phyloP scores from a whole-genome alignment of 2,329 filamentous ascomycete species.

The Aspergillus hiratsukae region DNA sequence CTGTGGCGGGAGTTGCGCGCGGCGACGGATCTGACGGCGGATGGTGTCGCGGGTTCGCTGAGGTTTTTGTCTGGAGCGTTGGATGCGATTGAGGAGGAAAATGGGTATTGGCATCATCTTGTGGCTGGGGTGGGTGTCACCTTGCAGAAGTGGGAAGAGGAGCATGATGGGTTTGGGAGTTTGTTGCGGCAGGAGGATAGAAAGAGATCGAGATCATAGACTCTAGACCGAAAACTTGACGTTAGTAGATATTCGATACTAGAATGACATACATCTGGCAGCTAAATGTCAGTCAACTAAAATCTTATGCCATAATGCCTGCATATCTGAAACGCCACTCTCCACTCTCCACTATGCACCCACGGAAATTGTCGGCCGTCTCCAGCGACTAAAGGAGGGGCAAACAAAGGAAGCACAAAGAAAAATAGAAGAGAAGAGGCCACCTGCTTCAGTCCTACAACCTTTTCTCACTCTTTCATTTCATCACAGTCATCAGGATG shows the following conservation, averaged over 20 bases:
- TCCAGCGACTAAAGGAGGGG: not conserved
- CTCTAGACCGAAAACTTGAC: not conserved
- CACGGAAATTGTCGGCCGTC: not conserved
- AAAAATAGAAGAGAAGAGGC: too few species aligned
- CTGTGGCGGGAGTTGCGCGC: not conserved
- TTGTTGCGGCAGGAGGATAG: not conserved
- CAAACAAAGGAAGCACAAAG: not conserved
- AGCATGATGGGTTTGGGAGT: not conserved
- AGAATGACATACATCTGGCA: too few species aligned
- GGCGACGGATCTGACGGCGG: not conserved
- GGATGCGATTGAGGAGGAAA: not conserved
- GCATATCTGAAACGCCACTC: not conserved
- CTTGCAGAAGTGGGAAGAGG: not conserved
- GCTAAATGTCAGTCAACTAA: not conserved
- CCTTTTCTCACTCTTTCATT: not conserved
- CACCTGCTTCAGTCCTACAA: too few species aligned
- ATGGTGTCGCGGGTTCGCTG: not conserved
- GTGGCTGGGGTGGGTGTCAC: too few species aligned
- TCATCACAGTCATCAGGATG: not conserved
- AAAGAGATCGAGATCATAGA: not conserved
- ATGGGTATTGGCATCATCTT: constrained; percentile 2
- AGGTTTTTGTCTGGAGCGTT: not conserved
- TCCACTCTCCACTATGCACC: not conserved
- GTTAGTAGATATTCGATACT: not conserved
- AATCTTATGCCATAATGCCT: not conserved